phyloP scores from a whole-genome alignment of 148 eudicot genomes.

The Camellia granthamiana region DNA sequence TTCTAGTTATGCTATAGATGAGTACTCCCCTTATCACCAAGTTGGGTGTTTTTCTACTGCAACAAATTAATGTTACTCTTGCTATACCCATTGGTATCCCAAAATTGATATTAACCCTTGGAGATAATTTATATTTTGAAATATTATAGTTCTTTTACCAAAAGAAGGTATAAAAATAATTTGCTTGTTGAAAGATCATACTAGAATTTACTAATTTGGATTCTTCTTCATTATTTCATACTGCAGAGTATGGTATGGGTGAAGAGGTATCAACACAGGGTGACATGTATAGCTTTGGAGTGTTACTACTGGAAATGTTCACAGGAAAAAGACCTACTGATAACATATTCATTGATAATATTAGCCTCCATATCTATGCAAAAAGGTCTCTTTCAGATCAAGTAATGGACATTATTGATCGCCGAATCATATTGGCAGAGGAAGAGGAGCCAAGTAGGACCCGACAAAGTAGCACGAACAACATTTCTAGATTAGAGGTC shows the following conservation, averaged over 20 bases:
- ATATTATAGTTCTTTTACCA: background rate
- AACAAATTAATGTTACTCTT: too few relatives aligned
- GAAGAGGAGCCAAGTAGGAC: background rate
- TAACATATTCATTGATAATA: background rate
- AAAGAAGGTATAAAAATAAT: background rate
- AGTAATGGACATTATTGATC: constrained; percentile 17
- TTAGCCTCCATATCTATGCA: constrained; percentile 2
- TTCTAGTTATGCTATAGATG: too few relatives aligned
- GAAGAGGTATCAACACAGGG: constrained; percentile 2
- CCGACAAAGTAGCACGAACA: background rate
- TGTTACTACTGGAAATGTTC: constrained; percentile 16
- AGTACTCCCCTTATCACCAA: too few relatives aligned
- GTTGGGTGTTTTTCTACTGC: too few relatives aligned
- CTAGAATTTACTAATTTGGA: background rate
- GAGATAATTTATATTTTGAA: too few relatives aligned
- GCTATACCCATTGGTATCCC: too few relatives aligned
- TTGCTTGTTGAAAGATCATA: background rate
- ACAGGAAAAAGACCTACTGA: constrained; percentile 18
- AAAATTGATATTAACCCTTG: too few relatives aligned
- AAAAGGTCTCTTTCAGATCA: constrained; percentile 5
- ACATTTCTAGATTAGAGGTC: background rate
- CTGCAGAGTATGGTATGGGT: constrained; percentile 24
- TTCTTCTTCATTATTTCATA: background rate
- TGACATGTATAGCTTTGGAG: constrained; percentile 24
- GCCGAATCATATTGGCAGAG: background rate